These are phyloP conservation scores for Nicotiana undulata DNA, from an alignment of 257 asterid genomes.

Conservation along the genomic window DNA sequence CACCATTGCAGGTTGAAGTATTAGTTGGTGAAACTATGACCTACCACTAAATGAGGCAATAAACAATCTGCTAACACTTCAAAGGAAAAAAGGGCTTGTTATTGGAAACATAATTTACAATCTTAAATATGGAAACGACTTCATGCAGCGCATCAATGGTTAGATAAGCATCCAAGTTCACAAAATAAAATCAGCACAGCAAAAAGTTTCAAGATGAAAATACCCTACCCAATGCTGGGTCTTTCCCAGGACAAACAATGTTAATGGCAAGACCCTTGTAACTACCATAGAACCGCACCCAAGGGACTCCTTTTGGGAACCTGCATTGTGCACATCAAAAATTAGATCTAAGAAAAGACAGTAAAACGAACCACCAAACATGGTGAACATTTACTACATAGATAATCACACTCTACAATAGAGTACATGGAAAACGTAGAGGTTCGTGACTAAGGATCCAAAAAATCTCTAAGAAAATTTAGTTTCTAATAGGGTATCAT, in stretches of 20 bases:
- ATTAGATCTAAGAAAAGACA: conserved; percentile 8
- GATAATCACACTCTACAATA: background rate
- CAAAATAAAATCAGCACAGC: background rate
- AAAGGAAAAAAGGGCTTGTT: background rate
- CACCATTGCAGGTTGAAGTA: background rate
- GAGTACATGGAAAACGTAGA: background rate
- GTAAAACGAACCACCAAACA: background rate
- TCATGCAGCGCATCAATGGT: background rate
- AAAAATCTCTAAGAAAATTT: background rate
- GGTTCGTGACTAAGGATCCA: background rate
- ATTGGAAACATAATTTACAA: background rate
- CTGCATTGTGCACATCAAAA: conserved; percentile 30
- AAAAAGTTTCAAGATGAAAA: background rate
- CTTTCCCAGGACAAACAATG: conserved; percentile 91
- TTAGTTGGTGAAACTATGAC: conserved; percentile 4
- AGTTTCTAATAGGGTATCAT: background rate
- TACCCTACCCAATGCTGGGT: conserved; percentile 54
- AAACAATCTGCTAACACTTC: background rate
- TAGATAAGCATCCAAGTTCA: background rate
- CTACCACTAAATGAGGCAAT: conserved; percentile 1
- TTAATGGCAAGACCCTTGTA: conserved; percentile 56
- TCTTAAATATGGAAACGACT: background rate
- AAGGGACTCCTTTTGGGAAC: conserved; percentile 88
- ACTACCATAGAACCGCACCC: conserved; percentile 79
- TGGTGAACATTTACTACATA: background rate